Conservation (phyloP, 164 flowering plant species). For the Echeveria elegans region DNA sequence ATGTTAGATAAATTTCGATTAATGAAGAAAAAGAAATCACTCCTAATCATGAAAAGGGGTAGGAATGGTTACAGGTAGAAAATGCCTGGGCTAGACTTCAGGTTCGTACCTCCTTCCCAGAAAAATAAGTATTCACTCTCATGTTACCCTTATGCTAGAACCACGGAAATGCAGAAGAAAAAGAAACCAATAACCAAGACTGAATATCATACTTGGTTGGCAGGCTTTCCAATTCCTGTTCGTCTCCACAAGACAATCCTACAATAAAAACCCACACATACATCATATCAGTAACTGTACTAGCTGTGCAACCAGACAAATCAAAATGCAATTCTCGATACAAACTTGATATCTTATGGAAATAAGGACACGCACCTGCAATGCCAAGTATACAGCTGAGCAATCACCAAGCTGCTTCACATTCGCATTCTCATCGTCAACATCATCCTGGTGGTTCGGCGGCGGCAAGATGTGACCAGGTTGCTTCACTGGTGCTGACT, state of each 20-base stretch:
- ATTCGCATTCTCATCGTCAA: not conserved
- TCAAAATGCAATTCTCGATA: too few species aligned
- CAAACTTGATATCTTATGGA: not conserved
- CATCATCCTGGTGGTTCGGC: conserved; percentile 1
- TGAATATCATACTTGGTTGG: not conserved
- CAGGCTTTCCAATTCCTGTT: conserved; percentile 1
- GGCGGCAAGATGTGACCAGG: not conserved
- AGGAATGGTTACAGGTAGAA: too few species aligned
- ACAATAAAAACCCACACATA: not conserved
- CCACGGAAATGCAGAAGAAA: not conserved
- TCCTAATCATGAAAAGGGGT: too few species aligned
- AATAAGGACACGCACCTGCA: not conserved
- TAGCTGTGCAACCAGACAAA: not conserved
- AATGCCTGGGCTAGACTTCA: too few species aligned
- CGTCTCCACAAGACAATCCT: conserved; percentile 4
- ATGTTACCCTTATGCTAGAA: not conserved
- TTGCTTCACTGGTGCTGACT: not conserved
- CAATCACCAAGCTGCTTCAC: conserved; percentile 8
- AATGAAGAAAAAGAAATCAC: too few species aligned
- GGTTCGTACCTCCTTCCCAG: too few species aligned
- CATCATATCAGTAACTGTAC: not conserved
- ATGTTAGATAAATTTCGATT: not conserved
- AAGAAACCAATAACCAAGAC: too few species aligned
- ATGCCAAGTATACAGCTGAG: conserved; percentile 1
- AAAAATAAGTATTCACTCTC: not conserved